Base-by-base conservation (phyloP, 2,329 filamentous ascomycete species). In the Alternaria tenuissima region DNA sequence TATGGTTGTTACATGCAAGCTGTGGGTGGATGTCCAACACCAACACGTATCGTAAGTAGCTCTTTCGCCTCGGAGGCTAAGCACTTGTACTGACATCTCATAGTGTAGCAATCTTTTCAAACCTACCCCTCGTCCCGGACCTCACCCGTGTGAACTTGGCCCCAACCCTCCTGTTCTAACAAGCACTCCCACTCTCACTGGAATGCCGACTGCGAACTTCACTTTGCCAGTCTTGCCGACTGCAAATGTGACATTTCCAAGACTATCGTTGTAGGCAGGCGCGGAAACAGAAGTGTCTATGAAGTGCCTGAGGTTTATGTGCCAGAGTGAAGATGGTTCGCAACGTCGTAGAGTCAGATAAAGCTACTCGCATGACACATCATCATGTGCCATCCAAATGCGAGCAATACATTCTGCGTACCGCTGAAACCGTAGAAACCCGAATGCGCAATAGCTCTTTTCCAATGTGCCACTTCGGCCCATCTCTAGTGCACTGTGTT, bases 1-100 rank as follows among this genome's bases (percentile, higher is more conserved):
- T 71, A 63, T 34, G 62, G 66, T 14, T 76, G 73, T 62, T 73
- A 69, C 64, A 75, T 71, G 36, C 63, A 64, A n/a, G 72, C 70
- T 7, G 63, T 62, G 5, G 67, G 60, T 30, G 72, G 71, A 7
- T 76, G 72, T 52, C 72, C 73, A 14, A 67, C 66, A 6, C 72
- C 72, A 14, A 74, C 71, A 8, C 58, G 71, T 41, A 36, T 60
- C 14, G 73, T 76, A 68, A 58, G 65, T 64, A 5, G n/a, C 22
- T 49, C 11, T 38, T 41, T n/a, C 39, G 22, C 8, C n/a, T 26
- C 28, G 12, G 5, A 18, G 8, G 22, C 28, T 38, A n/a, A 32
- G 30, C 7, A n/a, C 34, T 22, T 14, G n/a, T 43, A 30, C 36
- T 59, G 14, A 59, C 28, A 36, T n/a, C 30, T n/a, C 5, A 11